These are phyloP conservation scores for Cyamopsis tetragonoloba DNA, from an alignment of 306 rosid species.

Conservation along the genomic window DNA sequence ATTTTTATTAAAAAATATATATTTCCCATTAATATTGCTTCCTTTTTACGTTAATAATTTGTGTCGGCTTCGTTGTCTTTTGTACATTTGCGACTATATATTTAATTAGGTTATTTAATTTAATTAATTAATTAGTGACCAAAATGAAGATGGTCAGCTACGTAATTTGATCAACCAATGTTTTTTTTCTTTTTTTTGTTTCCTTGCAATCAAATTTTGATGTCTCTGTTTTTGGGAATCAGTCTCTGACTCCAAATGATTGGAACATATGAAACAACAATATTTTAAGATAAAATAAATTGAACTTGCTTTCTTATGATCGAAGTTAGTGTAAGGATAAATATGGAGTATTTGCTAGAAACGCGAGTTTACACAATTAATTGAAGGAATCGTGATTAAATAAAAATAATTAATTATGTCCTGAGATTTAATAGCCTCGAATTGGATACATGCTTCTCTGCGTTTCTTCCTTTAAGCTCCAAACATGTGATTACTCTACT, in stretches of 20 bases:
- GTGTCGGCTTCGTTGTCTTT: conserved; percentile 55
- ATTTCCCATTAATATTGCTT: conserved; percentile 23
- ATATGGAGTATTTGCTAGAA: not conserved
- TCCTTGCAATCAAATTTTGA: conserved; percentile 19
- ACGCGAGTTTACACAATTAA: not conserved
- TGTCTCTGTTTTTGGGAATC: conserved; percentile 35
- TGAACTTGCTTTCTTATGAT: conserved; percentile 2
- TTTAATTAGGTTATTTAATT: conserved; percentile 14
- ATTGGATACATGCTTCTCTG: not conserved
- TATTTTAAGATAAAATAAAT: conserved; percentile 13
- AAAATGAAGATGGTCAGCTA: conserved; percentile 22
- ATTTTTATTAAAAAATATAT: conserved; percentile 32
- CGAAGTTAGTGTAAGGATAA: not conserved
- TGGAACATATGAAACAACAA: conserved; percentile 32
- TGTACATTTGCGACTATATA: conserved; percentile 1
- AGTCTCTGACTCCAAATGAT: conserved; percentile 51
- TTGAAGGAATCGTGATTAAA: not conserved
- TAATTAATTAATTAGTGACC: conserved; percentile 18
- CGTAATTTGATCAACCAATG: conserved; percentile 18
- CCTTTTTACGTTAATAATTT: conserved; percentile 32
- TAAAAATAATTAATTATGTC: no score
- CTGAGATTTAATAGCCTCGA: not conserved
- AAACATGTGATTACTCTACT: not conserved
- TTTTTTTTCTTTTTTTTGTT: conserved; percentile 8
- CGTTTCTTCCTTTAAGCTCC: not conserved